These are phyloP conservation scores for Colletotrichum magnum DNA, from an alignment of 2,329 filamentous ascomycete species.

Conservation along the genomic window DNA sequence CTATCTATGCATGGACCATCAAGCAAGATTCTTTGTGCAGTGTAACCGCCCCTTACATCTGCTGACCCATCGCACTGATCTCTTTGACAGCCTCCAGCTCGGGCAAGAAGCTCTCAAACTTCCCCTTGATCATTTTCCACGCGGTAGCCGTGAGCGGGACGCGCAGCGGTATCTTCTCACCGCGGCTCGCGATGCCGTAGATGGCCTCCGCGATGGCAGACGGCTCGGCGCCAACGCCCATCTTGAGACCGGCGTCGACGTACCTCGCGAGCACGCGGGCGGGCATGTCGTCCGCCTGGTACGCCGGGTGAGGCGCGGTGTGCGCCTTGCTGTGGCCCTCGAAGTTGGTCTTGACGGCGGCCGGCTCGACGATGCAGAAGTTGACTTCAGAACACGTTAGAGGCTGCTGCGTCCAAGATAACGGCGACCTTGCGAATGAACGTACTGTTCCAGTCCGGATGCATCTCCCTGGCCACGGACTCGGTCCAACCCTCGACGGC, in stretches of 20 bases:
- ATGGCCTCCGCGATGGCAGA: slow-evolving; percentile 53
- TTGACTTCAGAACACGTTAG: slow-evolving; percentile 40
- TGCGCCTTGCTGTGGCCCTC: slow-evolving; percentile 42
- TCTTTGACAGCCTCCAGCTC: slow-evolving; percentile 53
- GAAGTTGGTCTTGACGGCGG: slow-evolving; percentile 55
- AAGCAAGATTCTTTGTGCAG: no score
- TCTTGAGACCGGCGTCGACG: slow-evolving; percentile 27
- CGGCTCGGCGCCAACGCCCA: slow-evolving; percentile 46
- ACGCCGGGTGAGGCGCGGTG: slow-evolving; percentile 54
- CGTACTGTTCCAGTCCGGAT: slow-evolving; percentile 44
- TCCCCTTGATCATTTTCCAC: slow-evolving; percentile 51
- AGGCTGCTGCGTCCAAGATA: no score
- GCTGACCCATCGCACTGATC: slow-evolving; percentile 44
- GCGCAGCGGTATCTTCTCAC: slow-evolving; percentile 55
- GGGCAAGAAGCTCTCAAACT: slow-evolving; percentile 47
- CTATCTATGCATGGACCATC: no score
- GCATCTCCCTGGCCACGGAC: slow-evolving; percentile 42
- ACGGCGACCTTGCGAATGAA: neutral
- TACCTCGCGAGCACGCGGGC: slow-evolving; percentile 46
- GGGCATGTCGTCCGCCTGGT: slow-evolving; percentile 51
- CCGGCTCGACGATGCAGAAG: slow-evolving; percentile 59
- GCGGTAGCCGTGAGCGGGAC: slow-evolving; percentile 57
- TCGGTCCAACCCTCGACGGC: slow-evolving; percentile 45
- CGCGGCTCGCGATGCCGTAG: slow-evolving; percentile 50
- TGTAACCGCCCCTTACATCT: no score